Conservation (phyloP, 345 rosid genomes). For the Eucalyptus rudis region DNA sequence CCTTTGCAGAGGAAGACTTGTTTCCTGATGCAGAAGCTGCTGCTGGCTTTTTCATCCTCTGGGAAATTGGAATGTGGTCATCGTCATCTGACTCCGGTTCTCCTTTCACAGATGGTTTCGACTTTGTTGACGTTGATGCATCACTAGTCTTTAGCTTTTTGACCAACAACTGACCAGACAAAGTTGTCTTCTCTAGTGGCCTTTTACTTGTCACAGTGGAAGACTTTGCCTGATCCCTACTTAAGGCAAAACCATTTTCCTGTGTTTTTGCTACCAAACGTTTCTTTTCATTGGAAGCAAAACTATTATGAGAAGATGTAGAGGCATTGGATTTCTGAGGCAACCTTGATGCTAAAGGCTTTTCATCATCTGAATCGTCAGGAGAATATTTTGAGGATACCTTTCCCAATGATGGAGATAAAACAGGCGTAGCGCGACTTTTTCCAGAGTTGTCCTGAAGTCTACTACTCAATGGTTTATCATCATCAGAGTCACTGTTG, state of each 20-base stretch:
- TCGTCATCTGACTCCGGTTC: slow-evolving; percentile 46
- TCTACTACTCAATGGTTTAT: slow-evolving; percentile 50
- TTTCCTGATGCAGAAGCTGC: slow-evolving; percentile 17
- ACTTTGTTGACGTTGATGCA: slow-evolving; percentile 22
- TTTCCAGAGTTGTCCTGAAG: slow-evolving; percentile 29
- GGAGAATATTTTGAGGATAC: not conserved
- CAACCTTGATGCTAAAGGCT: slow-evolving; percentile 43
- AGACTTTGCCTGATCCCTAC: slow-evolving; percentile 27
- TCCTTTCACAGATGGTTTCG: slow-evolving; percentile 40
- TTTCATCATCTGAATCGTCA: slow-evolving; percentile 76
- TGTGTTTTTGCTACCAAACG: slow-evolving; percentile 28
- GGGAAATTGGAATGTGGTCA: slow-evolving; percentile 65
- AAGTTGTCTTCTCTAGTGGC: slow-evolving; percentile 43
- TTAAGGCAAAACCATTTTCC: slow-evolving; percentile 54
- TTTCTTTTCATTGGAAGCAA: slow-evolving; percentile 36
- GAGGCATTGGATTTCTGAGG: slow-evolving; percentile 24
- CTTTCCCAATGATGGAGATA: slow-evolving; percentile 1
- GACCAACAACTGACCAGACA: slow-evolving; percentile 26
- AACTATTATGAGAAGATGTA: slow-evolving; percentile 27
- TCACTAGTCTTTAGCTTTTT: slow-evolving; percentile 61
- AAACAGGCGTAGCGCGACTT: slow-evolving; percentile 13
- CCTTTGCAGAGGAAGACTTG: slow-evolving; percentile 38
- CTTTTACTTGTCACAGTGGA: slow-evolving; percentile 45
- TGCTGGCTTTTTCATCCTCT: slow-evolving; percentile 49
- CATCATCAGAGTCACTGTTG: slow-evolving; percentile 66